phyloP scores from a whole-genome alignment of 805 yeast genomes.

The Yueomyces sp. region DNA sequence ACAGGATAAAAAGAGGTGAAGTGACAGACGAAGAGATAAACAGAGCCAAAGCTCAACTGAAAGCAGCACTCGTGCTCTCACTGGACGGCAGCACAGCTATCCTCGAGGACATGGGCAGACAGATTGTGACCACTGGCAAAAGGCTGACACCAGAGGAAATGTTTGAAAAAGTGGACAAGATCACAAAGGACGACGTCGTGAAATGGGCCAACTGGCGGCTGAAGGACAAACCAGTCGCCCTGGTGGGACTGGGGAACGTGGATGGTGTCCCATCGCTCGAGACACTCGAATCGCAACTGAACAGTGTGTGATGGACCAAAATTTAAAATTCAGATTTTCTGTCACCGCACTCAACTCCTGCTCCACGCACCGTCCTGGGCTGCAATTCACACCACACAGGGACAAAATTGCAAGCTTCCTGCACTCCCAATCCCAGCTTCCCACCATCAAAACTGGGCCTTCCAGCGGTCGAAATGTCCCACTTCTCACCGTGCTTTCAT shows the following conservation, averaged over 20 bases:
- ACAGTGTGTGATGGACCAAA: neutral
- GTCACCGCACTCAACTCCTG: no score
- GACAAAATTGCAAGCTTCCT: no score
- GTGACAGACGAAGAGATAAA: constrained; percentile 77
- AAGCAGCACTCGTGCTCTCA: constrained; percentile 80
- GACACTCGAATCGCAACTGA: constrained; percentile 35
- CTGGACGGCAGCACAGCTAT: constrained; percentile 91
- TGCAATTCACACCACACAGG: no score
- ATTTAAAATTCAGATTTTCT: no score
- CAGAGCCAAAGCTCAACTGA: constrained; percentile 87
- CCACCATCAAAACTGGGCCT: no score
- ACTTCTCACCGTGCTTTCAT: no score
- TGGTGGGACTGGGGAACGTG: constrained; percentile 85
- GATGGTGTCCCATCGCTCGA: constrained; percentile 54
- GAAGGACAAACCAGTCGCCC: constrained; percentile 65
- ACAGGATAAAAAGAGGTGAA: constrained; percentile 63
- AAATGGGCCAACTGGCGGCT: constrained; percentile 80
- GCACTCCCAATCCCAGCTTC: no score
- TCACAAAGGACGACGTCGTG: constrained; percentile 66
- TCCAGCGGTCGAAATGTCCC: no score
- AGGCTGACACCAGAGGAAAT: constrained; percentile 35
- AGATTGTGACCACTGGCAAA: constrained; percentile 83
- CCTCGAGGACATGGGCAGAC: constrained; percentile 97
- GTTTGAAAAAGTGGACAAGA: constrained; percentile 53
- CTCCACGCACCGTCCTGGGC: no score